A percentile compares a stretch with the other conserved stretches of the same genome.
phyloP scores from a whole-genome alignment of 306 rosid species.

The Pueraria montana region DNA sequence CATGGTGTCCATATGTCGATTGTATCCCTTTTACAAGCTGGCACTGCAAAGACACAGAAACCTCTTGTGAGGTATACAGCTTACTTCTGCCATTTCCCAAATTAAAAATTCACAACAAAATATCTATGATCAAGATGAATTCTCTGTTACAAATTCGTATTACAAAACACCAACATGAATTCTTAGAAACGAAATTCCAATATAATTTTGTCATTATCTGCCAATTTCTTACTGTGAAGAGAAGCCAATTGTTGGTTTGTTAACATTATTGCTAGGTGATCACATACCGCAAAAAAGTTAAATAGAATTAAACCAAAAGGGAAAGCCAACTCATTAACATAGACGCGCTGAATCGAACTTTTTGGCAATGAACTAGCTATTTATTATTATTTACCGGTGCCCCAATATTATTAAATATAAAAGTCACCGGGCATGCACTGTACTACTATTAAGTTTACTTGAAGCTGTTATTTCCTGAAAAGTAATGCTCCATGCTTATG shows the following conservation, averaged over 20 bases:
- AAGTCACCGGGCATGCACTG: constrained; percentile 18
- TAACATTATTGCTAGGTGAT: constrained; percentile 15
- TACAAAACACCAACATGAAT: background rate
- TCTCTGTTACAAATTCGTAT: constrained; percentile 9
- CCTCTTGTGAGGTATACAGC: constrained; percentile 78
- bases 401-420: background rate
- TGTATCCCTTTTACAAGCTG: constrained; percentile 81
- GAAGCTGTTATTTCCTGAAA: constrained; percentile 18
- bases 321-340: constrained; percentile 30
- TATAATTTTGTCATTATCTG: constrained; percentile 13
- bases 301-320: constrained; percentile 30
- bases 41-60: constrained; percentile 72
- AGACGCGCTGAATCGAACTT: constrained; percentile 31
- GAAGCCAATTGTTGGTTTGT: background rate
- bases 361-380: constrained; percentile 8
- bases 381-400: background rate
- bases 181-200: background rate
- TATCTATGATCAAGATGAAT: constrained; percentile 2
- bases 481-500: constrained; percentile 41
- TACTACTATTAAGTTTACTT: constrained; percentile 16
- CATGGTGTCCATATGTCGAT: constrained; percentile 81
- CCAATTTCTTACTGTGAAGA: constrained; percentile 9
- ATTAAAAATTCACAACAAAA: constrained; percentile 34
- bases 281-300: background rate
- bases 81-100: constrained; percentile 45